phyloP scores from a whole-genome alignment of 176 grass and related monocot genomes.

The Zoysia pacifica region DNA sequence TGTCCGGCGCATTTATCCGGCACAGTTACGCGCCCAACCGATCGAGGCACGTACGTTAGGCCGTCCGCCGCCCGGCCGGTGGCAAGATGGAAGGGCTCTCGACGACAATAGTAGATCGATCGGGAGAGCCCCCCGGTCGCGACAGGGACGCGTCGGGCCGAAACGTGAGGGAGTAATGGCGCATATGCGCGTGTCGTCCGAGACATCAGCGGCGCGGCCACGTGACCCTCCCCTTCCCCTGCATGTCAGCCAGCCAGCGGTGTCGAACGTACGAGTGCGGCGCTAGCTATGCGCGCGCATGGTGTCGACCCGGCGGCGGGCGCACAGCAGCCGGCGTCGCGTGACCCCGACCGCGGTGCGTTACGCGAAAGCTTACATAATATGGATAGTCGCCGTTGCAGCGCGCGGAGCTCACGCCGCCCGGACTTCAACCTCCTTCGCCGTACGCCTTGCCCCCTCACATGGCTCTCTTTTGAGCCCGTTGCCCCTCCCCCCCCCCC shows the following conservation, averaged over 20 bases:
- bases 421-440: not conserved
- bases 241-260: no score
- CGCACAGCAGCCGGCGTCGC: not conserved
- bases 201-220: constrained; percentile 3
- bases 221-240: no score
- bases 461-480: not conserved
- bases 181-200: constrained; percentile 52
- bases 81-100: not conserved
- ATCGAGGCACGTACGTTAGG: not conserved
- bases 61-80: not conserved
- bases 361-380: no score
- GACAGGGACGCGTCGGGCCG: constrained; percentile 26
- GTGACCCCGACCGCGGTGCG: not conserved
- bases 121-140: not conserved
- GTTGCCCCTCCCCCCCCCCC: no score
- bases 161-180: constrained; percentile 34
- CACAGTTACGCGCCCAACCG: constrained; percentile 27
- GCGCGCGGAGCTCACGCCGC: not conserved
- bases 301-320: not conserved
- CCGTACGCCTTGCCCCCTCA: constrained; percentile 18
- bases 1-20: constrained; percentile 30
- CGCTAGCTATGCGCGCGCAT: no score
- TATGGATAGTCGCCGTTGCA: no score
- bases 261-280: no score
- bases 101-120: not conserved